These are phyloP conservation scores for barley (Hordeum vulgare) DNA, from an alignment of 176 grass and related monocot species.

Conservation along the genomic window MorexV3_pseudomolecules_assembly NC_058522.1:65052037-65052536, in stretches of 20 bases:
- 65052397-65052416: conserved; percentile 31
- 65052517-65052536: too few relatives aligned
- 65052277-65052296: conserved; percentile 23
- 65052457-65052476: conserved; percentile 49
- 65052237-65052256: conserved; percentile 65
- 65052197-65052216: conserved; percentile 49
- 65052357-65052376: conserved; percentile 41
- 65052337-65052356: conserved; percentile 14
- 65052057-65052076: conserved; percentile 31
- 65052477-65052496: conserved; percentile 26
- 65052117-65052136: conserved; percentile 35
- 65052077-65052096: conserved; percentile 56
- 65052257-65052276: conserved; percentile 53
- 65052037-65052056: conserved; percentile 38
- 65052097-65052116: conserved; percentile 60
- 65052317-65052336: conserved; percentile 36
- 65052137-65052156: conserved; percentile 41
- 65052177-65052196: conserved; percentile 42
- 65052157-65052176: conserved; percentile 25
- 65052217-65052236: conserved; percentile 40
- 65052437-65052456: conserved; percentile 55
- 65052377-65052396: conserved; percentile 39
- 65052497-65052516: not conserved
- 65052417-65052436: conserved; percentile 35
- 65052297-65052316: conserved; percentile 18